Base-by-base conservation (phyloP, 495 filamentous ascomycete genomes). In the Aspergillus cavernicola region DNA sequence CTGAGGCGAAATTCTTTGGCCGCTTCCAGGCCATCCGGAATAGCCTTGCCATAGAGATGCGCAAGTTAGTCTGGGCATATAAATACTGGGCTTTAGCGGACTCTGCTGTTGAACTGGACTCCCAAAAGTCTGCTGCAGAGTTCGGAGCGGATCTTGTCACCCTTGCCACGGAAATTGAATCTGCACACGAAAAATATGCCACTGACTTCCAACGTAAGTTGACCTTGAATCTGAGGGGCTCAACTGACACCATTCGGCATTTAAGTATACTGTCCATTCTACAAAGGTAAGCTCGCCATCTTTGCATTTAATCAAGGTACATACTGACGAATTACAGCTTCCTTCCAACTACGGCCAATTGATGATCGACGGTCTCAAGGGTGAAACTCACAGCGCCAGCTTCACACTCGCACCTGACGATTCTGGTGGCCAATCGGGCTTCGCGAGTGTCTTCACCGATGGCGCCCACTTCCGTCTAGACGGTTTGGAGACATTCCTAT, bases 11-110 rank as follows among this genome's bases (percentile, higher is more conserved):
- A 10, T 33, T 33, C 31, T 10, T 9, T n/a, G 31, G 11, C 31
- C 31, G 31, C 2, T 13, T 10, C 31, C 11, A 10, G 31, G 11
- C 31, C 11, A 3, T 33, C 12, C 31, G 31, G 9, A 52, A 23
- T 4, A 42, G 3, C 26, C 23, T 52, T 1, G 23, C 12, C 9
- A 41, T 52, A 0, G 23, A 12, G 7, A 52, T 52, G 49, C 49
- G 38, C 15, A 52, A 52, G 1, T 6, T 52, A 13, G 26, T 43
- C 22, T 52, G 49, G 49, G 49, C 49, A 15, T 41, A 52, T 10
- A 52, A 42, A 18, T 52, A 52, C 24, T 41, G 15, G 15, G 38
- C 37, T 6, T 29, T 52, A 23, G 6, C 4, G 4, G 38, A 52
- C 24, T 32, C 36, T 23, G 0, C n/a, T 4, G 24, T 42, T 10